A percentile compares a stretch with the other conserved stretches of the same genome.
phyloP scores from a whole-genome alignment of 768 basidiomycete genomes.

The Naganishia kalamii region DNA sequence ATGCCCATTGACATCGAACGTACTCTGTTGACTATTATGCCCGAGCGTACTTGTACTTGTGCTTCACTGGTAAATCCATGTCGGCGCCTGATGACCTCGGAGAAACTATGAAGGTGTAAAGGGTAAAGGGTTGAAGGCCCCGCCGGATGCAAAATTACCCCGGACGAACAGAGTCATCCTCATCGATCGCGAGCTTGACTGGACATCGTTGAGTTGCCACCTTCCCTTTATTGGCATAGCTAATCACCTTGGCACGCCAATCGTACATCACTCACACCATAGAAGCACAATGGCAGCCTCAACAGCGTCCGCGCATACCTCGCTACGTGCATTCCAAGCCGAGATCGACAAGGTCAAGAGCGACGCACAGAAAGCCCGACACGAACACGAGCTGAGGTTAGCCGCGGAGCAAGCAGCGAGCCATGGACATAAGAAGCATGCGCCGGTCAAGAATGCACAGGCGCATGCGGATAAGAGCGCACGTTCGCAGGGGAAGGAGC shows the following conservation, averaged over 20 bases:
- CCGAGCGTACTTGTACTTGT: too few relatives aligned
- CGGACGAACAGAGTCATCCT: not conserved
- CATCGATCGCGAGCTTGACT: not conserved
- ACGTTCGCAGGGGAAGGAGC: not conserved
- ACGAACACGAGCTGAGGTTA: conserved; percentile 3
- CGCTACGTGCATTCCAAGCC: conserved; percentile 11
- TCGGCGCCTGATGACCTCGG: not conserved
- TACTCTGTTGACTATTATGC: too few relatives aligned
- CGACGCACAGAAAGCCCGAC: conserved; percentile 6
- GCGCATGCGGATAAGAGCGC: conserved; percentile 5
- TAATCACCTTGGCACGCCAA: not conserved
- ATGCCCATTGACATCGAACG: too few relatives aligned
- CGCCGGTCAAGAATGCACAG: not conserved
- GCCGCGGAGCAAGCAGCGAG: not conserved
- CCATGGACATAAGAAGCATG: conserved; percentile 9
- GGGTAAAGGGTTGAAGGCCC: too few relatives aligned
- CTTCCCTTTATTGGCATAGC: not conserved
- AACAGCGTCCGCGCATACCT: conserved; percentile 7
- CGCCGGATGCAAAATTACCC: too few relatives aligned
- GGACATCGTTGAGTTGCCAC: not conserved
- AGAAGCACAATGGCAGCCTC: not conserved
- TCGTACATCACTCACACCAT: not conserved
- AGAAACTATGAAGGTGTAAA: too few relatives aligned
- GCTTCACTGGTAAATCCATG: too few relatives aligned
- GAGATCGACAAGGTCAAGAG: conserved; percentile 15